phyloP scores from a whole-genome alignment of 176 grass and related monocot genomes.

The Triticum monococcum region DNA sequence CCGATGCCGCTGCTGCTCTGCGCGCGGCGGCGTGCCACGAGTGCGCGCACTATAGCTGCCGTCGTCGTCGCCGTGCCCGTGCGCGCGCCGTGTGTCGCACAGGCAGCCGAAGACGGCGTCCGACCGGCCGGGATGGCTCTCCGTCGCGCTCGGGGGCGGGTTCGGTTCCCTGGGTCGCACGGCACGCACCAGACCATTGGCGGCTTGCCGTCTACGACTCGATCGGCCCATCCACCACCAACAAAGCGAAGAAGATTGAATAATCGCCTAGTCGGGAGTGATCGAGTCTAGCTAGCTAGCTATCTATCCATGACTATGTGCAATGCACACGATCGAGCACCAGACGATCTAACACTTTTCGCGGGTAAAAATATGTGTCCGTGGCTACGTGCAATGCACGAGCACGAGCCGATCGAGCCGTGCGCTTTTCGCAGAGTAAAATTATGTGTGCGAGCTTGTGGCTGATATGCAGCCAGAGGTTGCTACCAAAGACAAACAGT shows the following conservation, averaged over 20 bases:
- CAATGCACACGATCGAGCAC: not conserved
- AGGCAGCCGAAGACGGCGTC: not conserved
- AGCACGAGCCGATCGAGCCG: not conserved
- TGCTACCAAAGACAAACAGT: not conserved
- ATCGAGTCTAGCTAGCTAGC: not conserved
- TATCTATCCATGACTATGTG: not conserved
- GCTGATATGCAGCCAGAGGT: not conserved
- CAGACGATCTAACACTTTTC: too few species aligned
- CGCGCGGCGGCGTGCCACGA: not conserved
- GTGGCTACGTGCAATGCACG: not conserved
- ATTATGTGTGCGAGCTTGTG: not conserved
- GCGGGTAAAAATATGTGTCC: not conserved
- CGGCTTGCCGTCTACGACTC: constrained; percentile 28
- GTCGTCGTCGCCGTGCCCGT: not conserved
- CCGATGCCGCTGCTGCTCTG: not conserved
- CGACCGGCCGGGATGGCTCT: not conserved
- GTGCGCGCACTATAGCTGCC: not conserved
- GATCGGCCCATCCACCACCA: not conserved
- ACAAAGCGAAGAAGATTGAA: not conserved
- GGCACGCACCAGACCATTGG: not conserved
- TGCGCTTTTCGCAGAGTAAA: not conserved
- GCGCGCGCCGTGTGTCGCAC: constrained; percentile 26
- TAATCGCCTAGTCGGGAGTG: not conserved
- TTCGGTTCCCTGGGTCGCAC: constrained; percentile 30
- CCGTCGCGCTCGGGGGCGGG: not conserved